Evolutionary conservation across 1,284 basidiomycete species (phyloP), one percentile per base, ranked within the genome.

Genomic region (Ceratobasidium papillatum): DNA sequence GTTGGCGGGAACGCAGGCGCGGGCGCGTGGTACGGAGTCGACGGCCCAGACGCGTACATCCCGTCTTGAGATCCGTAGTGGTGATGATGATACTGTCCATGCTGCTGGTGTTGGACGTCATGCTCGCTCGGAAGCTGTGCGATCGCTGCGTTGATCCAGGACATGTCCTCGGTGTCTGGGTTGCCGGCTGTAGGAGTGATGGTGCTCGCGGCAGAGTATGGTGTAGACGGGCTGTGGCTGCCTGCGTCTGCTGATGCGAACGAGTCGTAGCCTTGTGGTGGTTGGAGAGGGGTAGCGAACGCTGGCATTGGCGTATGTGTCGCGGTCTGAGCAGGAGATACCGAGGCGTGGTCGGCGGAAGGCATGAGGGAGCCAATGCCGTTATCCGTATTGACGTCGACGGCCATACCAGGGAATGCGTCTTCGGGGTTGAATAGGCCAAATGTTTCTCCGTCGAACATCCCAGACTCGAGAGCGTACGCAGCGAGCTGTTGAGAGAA

Each of bases 121-220:
- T 71, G 68, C 30, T 71, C 68, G 43, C 68, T 71, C 43, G 68
- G 68, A 47, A 71, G 68, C 38, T 71, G 68, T 32, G 68, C 68
- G 17, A 71, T 56, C 43, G 68, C 68, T 1, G 68, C 68, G 56
- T 71, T 71, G 54, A 71, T 45, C 68, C 68, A 71, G 27, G 68
- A 71, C 68, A 71, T 71, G 32, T 71, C 68, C 38, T 71, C 68
- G n/a, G 52, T 45, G 30, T 71, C 68, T 17, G 54, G 19, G 36
- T 71, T 52, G 27, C 51, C 68, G 5, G 27, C 41, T 1, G 22
- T 51, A 14, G 68, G 68, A 14, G 68, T 71, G 30, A 71, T 38
- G 2, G 68, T 71, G 45, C 68, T 71, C 19, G 68, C 27, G 9
- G 52, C n/a, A 27, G 68, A 71, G 32, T 61, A 71, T 4, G 68